Base-by-base conservation (phyloP, 257 asterid genomes). In the Paulownia fortunei region DNA sequence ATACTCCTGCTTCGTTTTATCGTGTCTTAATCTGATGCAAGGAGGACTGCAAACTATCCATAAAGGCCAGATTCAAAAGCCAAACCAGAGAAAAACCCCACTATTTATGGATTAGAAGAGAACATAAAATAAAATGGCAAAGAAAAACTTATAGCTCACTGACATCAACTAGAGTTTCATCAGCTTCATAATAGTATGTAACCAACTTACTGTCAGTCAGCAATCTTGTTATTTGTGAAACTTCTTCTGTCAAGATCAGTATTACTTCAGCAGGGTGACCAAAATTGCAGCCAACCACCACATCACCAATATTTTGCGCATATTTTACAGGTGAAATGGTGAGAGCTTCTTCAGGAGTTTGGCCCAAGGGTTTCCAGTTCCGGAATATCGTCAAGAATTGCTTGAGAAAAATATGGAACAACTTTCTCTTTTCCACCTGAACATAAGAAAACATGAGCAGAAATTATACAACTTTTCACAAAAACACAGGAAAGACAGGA, bases 221-320 rank as follows among this genome's bases (percentile, higher is more conserved):
- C 73, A 86, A 82, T 70, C 82, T 83, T 42, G 94, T 87, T 73
- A 91, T 81, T 72, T 72, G 83, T 60, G 84, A 69, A 69, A 94
- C 83, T 82, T 92, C 98, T 73, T 86, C 96, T 24, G 80, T 82
- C 79, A 95, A 77, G 71, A 73, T 82, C 65, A 75, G 78, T 79
- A 91, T 86, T 77, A 95, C 82, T 83, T 90, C 97, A 84, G 91
- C 75, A 79, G 99, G 99, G 76, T 95, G 99, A 58, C 99, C 98
- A 84, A 87, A 82, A 79, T 86, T 81, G 85, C 99, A 95, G 81
- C 98, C 99, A 79, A 88, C 86, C 85, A 91, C 93, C 78, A 82
- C 89, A 77, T 89, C 87, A 47, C 83, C 83, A 79, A 78, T 68
- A 78, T 73, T 79, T 80, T 81, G 88, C 4, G 82, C 78, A 67